Evolutionary conservation across 768 basidiomycete species (phyloP), one percentile per base, ranked within the genome.

Genomic region (Amanita inopinata): DNA sequence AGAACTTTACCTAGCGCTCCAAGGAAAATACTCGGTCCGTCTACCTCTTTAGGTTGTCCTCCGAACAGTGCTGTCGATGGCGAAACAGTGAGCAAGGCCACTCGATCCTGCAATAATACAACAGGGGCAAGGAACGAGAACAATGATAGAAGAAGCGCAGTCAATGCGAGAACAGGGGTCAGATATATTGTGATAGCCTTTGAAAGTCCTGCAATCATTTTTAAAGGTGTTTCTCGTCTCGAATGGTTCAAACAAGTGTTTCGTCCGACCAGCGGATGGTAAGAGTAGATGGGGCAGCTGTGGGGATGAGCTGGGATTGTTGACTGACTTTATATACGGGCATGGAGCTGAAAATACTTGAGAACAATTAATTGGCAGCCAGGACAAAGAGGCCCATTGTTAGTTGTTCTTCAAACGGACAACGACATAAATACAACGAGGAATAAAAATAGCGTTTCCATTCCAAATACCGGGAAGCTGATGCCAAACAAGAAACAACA

Each of bases 121-220:
- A 63, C 65, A 0, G 86, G 86, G 0, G 86, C 73, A n/a, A 85
- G 61, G 48, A 74, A 83, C 3, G 78, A 71, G 48, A 89, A 74
- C 2, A 85, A 54, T 3, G 75, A 65, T 31, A 89, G 74, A 24
- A 88, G 51, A 37, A 82, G 61, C 7, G 83, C 73, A 3, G 83
- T 76, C 32, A 87, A 61, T 47, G 75, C 70, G 37, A 88, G 61
- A 3, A 83, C 17, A 17, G 83, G 81, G 1, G 83, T 70, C 39
- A 88, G 67, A 54, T 80, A 85, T 40, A 83, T 65, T 40, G 73
- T 78, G 50, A 76, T 64, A 43, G 73, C 71, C 67, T 78, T 85
- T 10, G 83, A 80, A 31, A 85, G 67, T 50, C 74, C 72, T 47
- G 76, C 64, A 53, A 88, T 77, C 86, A 87, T 89, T n/a, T n/a